A percentile compares a stretch with the other conserved stretches of the same genome.
Evolutionary conservation across 73 alveolate species (phyloP).

Genomic region (Uronychia binucleata): DNA sequence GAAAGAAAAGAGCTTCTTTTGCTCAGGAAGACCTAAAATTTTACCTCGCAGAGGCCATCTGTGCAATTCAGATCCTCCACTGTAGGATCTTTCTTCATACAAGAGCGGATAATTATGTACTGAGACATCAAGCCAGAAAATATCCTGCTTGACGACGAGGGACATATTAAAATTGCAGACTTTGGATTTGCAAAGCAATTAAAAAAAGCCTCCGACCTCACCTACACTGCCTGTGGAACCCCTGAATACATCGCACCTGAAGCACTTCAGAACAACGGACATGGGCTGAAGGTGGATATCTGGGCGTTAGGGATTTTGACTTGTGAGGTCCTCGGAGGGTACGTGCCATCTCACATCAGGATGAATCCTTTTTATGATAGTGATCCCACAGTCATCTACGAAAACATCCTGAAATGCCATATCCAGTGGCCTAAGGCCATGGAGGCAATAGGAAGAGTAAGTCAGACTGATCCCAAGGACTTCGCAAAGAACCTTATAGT

Average conservation of each 20-base stretch:
- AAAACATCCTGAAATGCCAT: neutral
- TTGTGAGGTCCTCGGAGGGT: neutral
- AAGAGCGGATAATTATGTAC: conserved; percentile 63
- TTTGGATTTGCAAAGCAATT: conserved; percentile 30
- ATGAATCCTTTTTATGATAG: neutral
- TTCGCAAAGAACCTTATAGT: neutral
- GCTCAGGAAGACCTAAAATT: conserved; percentile 71
- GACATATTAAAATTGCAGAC: conserved; percentile 75
- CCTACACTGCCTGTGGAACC: neutral
- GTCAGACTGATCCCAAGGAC: neutral
- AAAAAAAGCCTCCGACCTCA: neutral
- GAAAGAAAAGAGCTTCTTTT: conserved; percentile 67
- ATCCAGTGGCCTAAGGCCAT: neutral
- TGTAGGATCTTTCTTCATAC: conserved; percentile 54
- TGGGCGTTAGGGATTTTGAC: neutral
- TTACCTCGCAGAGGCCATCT: conserved; percentile 77
- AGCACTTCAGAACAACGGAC: neutral
- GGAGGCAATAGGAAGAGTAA: neutral
- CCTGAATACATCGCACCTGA: neutral
- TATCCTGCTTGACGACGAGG: conserved; percentile 75
- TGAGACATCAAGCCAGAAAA: conserved; percentile 93
- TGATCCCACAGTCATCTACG: neutral
- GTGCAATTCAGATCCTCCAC: conserved; percentile 80
- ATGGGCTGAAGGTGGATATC: neutral
- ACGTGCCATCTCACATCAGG: neutral